Conservation (phyloP, 306 rosid genomes). For the Cicer arietinum region DNA sequence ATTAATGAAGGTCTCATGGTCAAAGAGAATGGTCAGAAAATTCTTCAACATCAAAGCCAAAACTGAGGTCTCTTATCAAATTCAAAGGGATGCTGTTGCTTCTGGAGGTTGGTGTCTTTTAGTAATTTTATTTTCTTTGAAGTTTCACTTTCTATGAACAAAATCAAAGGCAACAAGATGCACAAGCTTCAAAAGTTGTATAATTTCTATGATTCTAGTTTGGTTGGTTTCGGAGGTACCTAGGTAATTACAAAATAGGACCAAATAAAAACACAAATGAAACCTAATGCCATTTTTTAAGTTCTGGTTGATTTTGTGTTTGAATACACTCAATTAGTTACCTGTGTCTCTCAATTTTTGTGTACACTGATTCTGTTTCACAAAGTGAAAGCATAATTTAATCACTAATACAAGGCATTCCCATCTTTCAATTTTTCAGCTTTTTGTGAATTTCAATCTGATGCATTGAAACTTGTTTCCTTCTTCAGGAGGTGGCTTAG, state of each 20-base stretch:
- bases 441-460: conserved; percentile 20
- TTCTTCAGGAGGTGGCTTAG: conserved; percentile 75
- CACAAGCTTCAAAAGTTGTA: neutral
- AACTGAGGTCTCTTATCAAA: conserved; percentile 75
- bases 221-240: neutral
- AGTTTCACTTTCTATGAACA: conserved; percentile 20
- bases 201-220: conserved; percentile 26
- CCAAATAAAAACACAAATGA: neutral
- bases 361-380: conserved; percentile 1
- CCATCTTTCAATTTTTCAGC: neutral
- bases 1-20: conserved; percentile 93
- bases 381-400: conserved; percentile 27
- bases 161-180: conserved; percentile 34
- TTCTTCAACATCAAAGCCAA: conserved; percentile 95
- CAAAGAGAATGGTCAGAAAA: conserved; percentile 98
- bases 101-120: conserved; percentile 63
- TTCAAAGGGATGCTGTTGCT: conserved; percentile 61
- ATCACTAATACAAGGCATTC: conserved; percentile 25
- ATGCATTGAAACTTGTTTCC: conserved; percentile 46
- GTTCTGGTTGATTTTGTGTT: conserved; percentile 32
- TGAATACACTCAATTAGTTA: neutral
- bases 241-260: conserved; percentile 7
- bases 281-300: conserved; percentile 34
- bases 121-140: neutral
- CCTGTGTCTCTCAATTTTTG: conserved; percentile 33